Percentiles rank a stretch among this genome's conserved stretches.
These are phyloP conservation scores for Magnusiomyces tetraspermus DNA, from an alignment of 1,139 yeast genomes.

Conservation along the genomic window DNA sequence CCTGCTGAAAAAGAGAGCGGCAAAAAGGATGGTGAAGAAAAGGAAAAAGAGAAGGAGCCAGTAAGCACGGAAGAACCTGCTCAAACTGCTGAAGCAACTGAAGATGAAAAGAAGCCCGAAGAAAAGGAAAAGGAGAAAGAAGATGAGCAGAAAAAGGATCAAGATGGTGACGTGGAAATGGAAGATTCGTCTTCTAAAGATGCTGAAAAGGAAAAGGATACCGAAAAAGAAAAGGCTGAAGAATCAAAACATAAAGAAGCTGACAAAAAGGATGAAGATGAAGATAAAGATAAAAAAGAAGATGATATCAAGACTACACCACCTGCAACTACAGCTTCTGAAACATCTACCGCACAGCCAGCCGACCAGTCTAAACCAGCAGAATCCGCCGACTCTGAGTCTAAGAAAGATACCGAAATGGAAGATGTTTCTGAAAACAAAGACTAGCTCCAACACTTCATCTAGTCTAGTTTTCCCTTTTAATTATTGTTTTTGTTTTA, in stretches of 20 bases:
- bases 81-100: neutral
- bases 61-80: constrained; percentile 5
- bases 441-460: neutral
- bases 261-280: too few relatives aligned
- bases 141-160: constrained; percentile 2
- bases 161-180: constrained; percentile 20
- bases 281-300: too few relatives aligned
- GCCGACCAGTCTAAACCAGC: too few relatives aligned
- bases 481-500: too few relatives aligned
- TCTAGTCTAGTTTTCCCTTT: neutral
- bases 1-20: constrained; percentile 1
- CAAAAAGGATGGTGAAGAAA: too few relatives aligned
- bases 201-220: neutral
- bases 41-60: neutral
- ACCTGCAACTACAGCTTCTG: too few relatives aligned
- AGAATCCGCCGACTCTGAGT: too few relatives aligned
- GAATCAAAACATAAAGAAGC: too few relatives aligned
- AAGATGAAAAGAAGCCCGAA: constrained; percentile 1
- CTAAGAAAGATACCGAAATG: neutral
- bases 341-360: too few relatives aligned
- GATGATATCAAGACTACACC: too few relatives aligned
- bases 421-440: neutral
- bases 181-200: constrained; percentile 3
- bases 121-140: constrained; percentile 2
- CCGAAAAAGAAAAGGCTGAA: neutral